Evolutionary conservation across 2,329 filamentous ascomycete genomes (phyloP).

Genomic region (Fusarium liriodendri): DNA sequence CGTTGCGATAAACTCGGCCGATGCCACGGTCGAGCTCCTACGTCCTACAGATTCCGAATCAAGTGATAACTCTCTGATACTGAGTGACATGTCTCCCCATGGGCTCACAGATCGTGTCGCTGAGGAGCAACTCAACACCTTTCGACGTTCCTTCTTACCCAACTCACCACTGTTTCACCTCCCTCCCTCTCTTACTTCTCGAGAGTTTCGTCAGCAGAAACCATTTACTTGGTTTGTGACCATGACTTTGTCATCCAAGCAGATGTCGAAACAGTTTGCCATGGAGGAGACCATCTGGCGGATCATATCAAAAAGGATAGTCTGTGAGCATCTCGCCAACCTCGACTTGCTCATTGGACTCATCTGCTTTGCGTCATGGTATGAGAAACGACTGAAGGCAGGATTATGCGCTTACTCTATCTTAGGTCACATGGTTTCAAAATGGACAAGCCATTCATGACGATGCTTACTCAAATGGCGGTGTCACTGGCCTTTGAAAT

Average conservation of each 20-base stretch:
- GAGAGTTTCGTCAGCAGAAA: conserved; percentile 44
- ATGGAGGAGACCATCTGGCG: conserved; percentile 40
- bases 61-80: neutral
- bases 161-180: conserved; percentile 46
- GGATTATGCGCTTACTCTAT: conserved; percentile 18
- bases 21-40: conserved; percentile 10
- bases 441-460: conserved; percentile 51
- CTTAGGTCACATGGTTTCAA: conserved; percentile 35
- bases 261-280: conserved; percentile 35
- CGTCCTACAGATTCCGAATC: neutral
- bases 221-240: conserved; percentile 55
- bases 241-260: conserved; percentile 46
- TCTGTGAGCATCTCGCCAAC: conserved; percentile 39
- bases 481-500: conserved; percentile 53
- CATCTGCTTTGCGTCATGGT: conserved; percentile 46
- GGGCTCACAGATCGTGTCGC: conserved; percentile 4
- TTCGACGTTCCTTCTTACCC: conserved; percentile 21
- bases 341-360: conserved; percentile 46
- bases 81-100: conserved; percentile 15
- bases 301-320: conserved; percentile 39
- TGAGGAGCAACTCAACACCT: conserved; percentile 17
- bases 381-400: neutral
- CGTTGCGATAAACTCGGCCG: conserved; percentile 11
- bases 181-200: conserved; percentile 22
- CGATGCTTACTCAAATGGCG: conserved; percentile 50